phyloP scores from a whole-genome alignment of 768 basidiomycete species.

The Cyathus striatus region DNA sequence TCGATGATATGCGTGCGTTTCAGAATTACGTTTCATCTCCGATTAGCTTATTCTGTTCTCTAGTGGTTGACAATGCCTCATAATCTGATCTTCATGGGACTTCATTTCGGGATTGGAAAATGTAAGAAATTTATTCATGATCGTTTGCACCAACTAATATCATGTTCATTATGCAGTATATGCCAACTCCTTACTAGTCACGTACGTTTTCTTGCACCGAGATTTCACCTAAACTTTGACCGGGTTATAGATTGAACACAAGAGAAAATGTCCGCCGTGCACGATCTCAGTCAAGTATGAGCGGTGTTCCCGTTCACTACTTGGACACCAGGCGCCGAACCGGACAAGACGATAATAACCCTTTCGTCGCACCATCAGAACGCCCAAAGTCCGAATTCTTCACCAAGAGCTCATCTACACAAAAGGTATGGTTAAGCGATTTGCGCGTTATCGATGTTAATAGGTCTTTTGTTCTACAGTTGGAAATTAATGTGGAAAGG shows the following conservation, averaged over 20 bases:
- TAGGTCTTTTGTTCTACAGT: neutral
- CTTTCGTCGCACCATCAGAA: neutral
- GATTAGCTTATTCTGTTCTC: constrained; percentile 1
- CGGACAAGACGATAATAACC: neutral
- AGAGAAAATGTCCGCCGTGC: constrained; percentile 4
- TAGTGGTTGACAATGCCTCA: constrained; percentile 43
- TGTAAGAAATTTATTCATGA: constrained; percentile 19
- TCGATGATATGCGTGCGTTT: constrained; percentile 42
- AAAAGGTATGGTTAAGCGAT: neutral
- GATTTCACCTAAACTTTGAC: neutral
- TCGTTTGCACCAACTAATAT: neutral
- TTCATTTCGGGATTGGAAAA: constrained; percentile 52
- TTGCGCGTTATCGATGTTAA: neutral
- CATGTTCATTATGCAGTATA: constrained; percentile 28
- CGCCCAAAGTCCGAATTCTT: neutral
- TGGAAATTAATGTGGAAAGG: neutral
- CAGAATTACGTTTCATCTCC: neutral
- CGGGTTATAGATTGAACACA: constrained; percentile 9
- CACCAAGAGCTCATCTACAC: neutral
- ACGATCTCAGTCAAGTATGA: neutral
- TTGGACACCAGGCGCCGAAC: neutral
- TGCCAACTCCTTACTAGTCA: constrained; percentile 46
- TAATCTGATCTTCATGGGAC: constrained; percentile 48
- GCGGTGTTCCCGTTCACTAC: neutral
- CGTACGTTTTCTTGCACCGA: constrained; percentile 18